These are phyloP conservation scores for Sordariomycetes sp. DNA, from an alignment of 2,329 filamentous ascomycete genomes.

Conservation along the genomic window DNA sequence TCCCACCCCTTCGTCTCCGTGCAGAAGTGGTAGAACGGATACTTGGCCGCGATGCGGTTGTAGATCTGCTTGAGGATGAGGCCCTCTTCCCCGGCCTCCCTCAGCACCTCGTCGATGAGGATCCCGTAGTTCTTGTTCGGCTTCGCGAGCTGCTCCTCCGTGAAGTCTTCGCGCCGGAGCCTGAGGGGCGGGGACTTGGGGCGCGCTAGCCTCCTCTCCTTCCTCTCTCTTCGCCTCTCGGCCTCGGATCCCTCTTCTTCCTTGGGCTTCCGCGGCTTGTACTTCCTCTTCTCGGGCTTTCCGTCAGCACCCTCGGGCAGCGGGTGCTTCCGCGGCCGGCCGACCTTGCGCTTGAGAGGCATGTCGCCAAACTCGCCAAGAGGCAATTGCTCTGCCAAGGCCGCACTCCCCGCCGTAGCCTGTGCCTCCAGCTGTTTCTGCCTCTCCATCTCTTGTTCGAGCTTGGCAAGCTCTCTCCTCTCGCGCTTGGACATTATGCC, in stretches of 20 bases:
- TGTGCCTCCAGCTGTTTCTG: slow-evolving; percentile 2
- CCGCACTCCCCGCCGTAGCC: neutral
- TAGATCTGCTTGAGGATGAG: slow-evolving; percentile 52
- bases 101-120: slow-evolving; percentile 49
- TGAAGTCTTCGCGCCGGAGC: slow-evolving; percentile 43
- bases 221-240: slow-evolving; percentile 47
- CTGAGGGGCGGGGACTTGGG: slow-evolving; percentile 51
- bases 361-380: slow-evolving; percentile 2
- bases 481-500: slow-evolving; percentile 76
- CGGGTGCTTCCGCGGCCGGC: slow-evolving; percentile 54
- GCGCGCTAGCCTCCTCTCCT: slow-evolving; percentile 42
- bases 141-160: slow-evolving; percentile 46
- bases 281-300: slow-evolving; percentile 53
- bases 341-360: slow-evolving; percentile 47
- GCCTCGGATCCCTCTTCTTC: slow-evolving; percentile 46
- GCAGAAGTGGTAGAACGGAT: slow-evolving; percentile 49
- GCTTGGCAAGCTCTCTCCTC: slow-evolving; percentile 51
- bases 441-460: slow-evolving; percentile 26
- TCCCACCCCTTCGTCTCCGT: slow-evolving; percentile 57
- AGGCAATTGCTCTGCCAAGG: neutral
- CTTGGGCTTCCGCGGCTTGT: slow-evolving; percentile 50
- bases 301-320: slow-evolving; percentile 43
- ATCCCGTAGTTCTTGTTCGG: slow-evolving; percentile 53
- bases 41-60: slow-evolving; percentile 46
- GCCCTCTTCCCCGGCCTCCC: slow-evolving; percentile 40